Base-by-base conservation (phyloP, 352 stramenopile genomes). In the Plasmopara viticola region DNA sequence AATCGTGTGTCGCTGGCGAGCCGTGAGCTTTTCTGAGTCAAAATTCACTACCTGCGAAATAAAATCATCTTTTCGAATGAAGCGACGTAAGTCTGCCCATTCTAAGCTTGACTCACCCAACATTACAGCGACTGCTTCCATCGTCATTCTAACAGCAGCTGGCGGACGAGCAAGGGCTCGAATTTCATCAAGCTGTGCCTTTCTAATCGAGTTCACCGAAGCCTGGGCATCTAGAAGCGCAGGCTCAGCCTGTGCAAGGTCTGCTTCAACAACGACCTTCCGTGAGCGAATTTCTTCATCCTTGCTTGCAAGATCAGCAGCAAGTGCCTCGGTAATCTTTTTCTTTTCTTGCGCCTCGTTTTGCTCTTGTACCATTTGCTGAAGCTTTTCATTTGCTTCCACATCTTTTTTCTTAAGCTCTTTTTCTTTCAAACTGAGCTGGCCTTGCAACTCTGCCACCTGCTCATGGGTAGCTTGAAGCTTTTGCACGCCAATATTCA, bases 1-100 rank as follows among this genome's bases (percentile, higher is more conserved):
- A 35, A 99, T 96, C 5, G 90, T 86, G 59, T 98, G 89, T 9
- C 97, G 96, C 68, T 98, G 92, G 34, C 89, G 87, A 17, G 77
- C 66, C 20, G 90, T 98, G 13, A 99, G 72, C 43, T 97, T 98
- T 57, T 99, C 88, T 8, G 96, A 96, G 67, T 99, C 87, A 66
- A 99, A 99, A 70, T 98, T 98, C 5, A 99, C 83, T 60, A 99
- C 98, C 44, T 84, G 97, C 6, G 94, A 88, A 68, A 99, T 99
- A 65, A 99, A 99, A 56, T 99, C 96, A 43, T 96, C 87, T 46
- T 95, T 95, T 31, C 89, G 84, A 54, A 99, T 94, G 49, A 98
- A 94, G 56, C 98, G 98, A 56, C 96, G 90, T 18, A 99, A 84
- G 64, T 99, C 96, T 31, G 78, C 72, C 97, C 97, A 99, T 33